Evolutionary conservation across 345 rosid genomes (phyloP).

Genomic region (Acer yangbiense): DNA sequence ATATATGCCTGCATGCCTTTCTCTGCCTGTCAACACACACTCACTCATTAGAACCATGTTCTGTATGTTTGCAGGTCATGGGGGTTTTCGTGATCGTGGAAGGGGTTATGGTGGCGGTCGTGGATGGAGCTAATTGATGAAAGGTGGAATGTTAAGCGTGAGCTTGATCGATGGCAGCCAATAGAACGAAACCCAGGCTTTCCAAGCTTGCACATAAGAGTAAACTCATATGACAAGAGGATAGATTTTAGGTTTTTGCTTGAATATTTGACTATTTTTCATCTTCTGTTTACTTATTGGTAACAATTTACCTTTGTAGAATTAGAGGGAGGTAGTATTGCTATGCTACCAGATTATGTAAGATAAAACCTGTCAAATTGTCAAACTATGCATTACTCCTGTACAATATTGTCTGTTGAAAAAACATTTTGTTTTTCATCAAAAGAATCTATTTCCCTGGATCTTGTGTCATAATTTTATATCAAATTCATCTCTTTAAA

Average conservation of each 20-base stretch:
- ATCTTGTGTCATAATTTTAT: neutral
- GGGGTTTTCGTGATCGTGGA: constrained; percentile 69
- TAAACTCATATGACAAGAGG: constrained; percentile 6
- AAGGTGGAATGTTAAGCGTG: neutral
- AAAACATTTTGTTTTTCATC: neutral
- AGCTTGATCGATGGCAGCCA: neutral
- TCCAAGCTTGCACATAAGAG: constrained; percentile 6
- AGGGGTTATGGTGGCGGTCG: constrained; percentile 59
- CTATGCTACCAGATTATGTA: constrained; percentile 13
- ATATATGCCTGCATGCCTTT: neutral
- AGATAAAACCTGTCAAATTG: constrained; percentile 6
- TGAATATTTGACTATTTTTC: neutral
- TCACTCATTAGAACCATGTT: neutral
- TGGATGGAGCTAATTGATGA: constrained; percentile 43
- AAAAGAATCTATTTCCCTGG: neutral
- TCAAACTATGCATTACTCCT: neutral
- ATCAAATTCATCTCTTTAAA: neutral
- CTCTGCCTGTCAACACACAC: neutral
- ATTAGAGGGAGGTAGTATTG: neutral
- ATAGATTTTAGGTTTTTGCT: constrained; percentile 8
- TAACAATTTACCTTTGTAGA: neutral
- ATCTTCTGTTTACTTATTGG: neutral
- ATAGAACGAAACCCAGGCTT: neutral
- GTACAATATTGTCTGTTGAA: neutral
- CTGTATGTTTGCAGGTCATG: constrained; percentile 37